Conservation (phyloP, 2,329 filamentous ascomycete genomes). For the Aureobasidium musti region DNA sequence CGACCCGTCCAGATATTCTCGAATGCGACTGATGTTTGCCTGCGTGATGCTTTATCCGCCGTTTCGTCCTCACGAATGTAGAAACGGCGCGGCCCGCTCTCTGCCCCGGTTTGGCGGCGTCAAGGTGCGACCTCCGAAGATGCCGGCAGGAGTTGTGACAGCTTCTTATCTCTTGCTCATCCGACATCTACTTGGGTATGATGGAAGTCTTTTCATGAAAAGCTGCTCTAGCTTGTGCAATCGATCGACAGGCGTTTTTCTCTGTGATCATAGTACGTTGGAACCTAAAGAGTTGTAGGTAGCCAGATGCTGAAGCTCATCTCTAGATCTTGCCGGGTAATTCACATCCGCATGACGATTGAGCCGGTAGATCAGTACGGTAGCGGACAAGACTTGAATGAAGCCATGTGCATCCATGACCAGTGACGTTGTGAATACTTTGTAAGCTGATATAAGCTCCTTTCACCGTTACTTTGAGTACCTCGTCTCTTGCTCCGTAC, state of each 20-base stretch:
- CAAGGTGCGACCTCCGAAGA: conserved; percentile 8
- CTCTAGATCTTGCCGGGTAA: neutral
- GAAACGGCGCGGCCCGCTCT: conserved; percentile 11
- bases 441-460: conserved; percentile 22
- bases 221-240: too few species aligned
- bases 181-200: neutral
- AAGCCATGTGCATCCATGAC: conserved; percentile 1
- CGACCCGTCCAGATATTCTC: neutral
- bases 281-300: too few species aligned
- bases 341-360: conserved; percentile 1
- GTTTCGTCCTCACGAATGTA: neutral
- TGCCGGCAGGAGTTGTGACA: neutral
- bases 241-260: neutral
- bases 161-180: neutral
- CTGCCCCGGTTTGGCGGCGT: neutral
- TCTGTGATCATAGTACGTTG: neutral
- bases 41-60: conserved; percentile 9
- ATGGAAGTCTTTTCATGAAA: too few species aligned
- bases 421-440: conserved; percentile 1
- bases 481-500: neutral
- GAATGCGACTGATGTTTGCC: conserved; percentile 12
- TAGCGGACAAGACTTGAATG: neutral
- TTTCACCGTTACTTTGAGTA: neutral
- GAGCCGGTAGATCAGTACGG: conserved; percentile 6
- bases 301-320: neutral